phyloP scores from a whole-genome alignment of 2,329 filamentous ascomycete species.

The Monosporascus ibericus region DNA sequence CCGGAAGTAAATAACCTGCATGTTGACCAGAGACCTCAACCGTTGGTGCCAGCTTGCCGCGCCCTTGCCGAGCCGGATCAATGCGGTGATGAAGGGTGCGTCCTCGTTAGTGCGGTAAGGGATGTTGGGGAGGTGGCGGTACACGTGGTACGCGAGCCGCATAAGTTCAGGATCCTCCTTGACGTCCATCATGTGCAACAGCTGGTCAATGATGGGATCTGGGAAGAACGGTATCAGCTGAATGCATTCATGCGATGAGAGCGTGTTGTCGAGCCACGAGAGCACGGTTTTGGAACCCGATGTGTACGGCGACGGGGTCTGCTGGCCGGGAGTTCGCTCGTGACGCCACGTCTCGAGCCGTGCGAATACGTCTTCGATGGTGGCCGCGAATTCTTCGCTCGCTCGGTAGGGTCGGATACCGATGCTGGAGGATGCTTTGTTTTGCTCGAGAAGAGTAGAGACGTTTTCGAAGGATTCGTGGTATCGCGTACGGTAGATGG shows the following conservation, averaged over 20 bases:
- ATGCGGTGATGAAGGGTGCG: constrained; percentile 71
- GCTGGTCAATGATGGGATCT: constrained; percentile 79
- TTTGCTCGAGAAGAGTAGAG: constrained; percentile 64
- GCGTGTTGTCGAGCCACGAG: constrained; percentile 86
- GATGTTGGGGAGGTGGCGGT: constrained; percentile 92
- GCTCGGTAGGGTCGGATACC: constrained; percentile 81
- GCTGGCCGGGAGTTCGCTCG: constrained; percentile 77
- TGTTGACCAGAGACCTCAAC: constrained; percentile 89
- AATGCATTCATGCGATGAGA: constrained; percentile 89
- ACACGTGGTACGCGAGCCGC: constrained; percentile 91
- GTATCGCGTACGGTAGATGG: constrained; percentile 85
- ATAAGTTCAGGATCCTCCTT: constrained; percentile 97
- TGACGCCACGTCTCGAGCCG: constrained; percentile 83
- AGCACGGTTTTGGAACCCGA: constrained; percentile 94
- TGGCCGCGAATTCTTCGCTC: constrained; percentile 64
- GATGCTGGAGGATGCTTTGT: constrained; percentile 74
- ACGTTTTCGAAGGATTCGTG: constrained; percentile 90
- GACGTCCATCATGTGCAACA: constrained; percentile 99
- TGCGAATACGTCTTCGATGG: constrained; percentile 68
- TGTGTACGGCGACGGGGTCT: constrained; percentile 90
- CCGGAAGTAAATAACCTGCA: constrained; percentile 97
- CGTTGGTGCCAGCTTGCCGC: constrained; percentile 93
- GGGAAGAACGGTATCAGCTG: constrained; percentile 90
- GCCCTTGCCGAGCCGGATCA: constrained; percentile 81
- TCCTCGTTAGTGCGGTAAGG: constrained; percentile 86